Evolutionary conservation across 2,329 filamentous ascomycete genomes (phyloP).

Genomic region (Venturiaceae sp.): DNA sequence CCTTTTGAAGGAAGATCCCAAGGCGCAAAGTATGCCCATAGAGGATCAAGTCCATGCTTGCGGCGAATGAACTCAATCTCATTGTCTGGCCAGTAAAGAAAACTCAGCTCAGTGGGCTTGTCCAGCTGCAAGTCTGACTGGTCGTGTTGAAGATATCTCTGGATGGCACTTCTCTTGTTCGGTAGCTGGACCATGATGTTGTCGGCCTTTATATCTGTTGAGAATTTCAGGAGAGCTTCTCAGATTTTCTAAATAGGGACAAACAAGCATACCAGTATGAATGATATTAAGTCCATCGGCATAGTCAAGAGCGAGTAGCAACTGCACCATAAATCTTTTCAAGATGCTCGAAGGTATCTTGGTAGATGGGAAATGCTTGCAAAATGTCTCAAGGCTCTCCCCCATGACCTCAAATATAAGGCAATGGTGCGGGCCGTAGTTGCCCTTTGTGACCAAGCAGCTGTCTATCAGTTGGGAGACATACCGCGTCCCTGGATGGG

Average conservation of each 20-base stretch:
- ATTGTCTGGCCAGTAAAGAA: not conserved
- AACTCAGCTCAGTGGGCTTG: not conserved
- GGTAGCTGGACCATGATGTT: not conserved
- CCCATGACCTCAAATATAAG: slow-evolving; percentile 17
- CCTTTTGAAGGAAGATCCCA: not conserved
- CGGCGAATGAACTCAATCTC: not conserved
- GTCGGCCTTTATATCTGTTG: slow-evolving; percentile 1
- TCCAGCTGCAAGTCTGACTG: not conserved
- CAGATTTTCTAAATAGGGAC: too few species aligned
- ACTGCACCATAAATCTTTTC: slow-evolving; percentile 13
- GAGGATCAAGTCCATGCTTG: not conserved
- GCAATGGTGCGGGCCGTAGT: slow-evolving; percentile 13
- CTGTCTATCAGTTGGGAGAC: slow-evolving; percentile 10
- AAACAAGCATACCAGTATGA: slow-evolving; percentile 13
- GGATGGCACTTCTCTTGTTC: not conserved
- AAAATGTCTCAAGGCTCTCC: slow-evolving; percentile 14
- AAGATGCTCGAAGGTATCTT: slow-evolving; percentile 14
- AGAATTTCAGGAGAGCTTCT: too few species aligned
- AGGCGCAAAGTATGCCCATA: not conserved
- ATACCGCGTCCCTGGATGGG: slow-evolving; percentile 13
- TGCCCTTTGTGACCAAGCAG: slow-evolving; percentile 14
- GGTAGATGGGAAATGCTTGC: slow-evolving; percentile 4
- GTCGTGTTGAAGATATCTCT: too few species aligned
- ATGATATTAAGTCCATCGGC: slow-evolving; percentile 17
- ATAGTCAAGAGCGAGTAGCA: slow-evolving; percentile 19